These are phyloP conservation scores for Kingdonia uniflora DNA, from an alignment of 164 flowering plant species.

Conservation along the genomic window DNA sequence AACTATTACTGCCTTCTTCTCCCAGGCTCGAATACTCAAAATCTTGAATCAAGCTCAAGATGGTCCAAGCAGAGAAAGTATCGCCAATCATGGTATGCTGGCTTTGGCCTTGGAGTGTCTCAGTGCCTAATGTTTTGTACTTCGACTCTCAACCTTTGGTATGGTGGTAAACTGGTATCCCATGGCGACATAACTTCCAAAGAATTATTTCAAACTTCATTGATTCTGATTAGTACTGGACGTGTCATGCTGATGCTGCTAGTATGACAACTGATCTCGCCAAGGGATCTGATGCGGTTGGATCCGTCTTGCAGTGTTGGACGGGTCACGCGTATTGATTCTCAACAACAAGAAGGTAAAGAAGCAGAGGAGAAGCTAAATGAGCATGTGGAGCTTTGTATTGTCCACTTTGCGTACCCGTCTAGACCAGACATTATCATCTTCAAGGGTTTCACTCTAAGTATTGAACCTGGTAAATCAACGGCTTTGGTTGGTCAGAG, in stretches of 20 bases:
- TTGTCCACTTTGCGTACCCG: no score
- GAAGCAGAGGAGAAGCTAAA: not conserved
- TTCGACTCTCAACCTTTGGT: slow-evolving; percentile 1
- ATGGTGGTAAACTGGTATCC: slow-evolving; percentile 2
- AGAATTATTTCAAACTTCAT: not conserved
- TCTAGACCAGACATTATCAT: no score
- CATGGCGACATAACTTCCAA: not conserved
- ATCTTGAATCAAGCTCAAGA: not conserved
- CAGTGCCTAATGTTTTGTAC: not conserved
- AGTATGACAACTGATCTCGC: slow-evolving; percentile 4
- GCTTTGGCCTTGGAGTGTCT: not conserved
- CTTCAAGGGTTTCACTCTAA: no score
- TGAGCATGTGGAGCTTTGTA: not conserved
- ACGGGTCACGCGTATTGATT: not conserved
- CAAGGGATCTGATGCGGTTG: not conserved
- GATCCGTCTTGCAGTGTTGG: not conserved
- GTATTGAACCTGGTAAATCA: no score
- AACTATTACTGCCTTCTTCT: slow-evolving; percentile 2
- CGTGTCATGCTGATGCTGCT: slow-evolving; percentile 3
- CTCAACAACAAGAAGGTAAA: not conserved
- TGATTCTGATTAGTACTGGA: not conserved
- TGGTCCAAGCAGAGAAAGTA: not conserved
- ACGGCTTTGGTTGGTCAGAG: no score
- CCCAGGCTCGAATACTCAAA: not conserved
- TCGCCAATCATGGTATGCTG: slow-evolving; percentile 3